Base-by-base conservation (phyloP, 2,329 filamentous ascomycete species). In the Onygenales sp. region DNA sequence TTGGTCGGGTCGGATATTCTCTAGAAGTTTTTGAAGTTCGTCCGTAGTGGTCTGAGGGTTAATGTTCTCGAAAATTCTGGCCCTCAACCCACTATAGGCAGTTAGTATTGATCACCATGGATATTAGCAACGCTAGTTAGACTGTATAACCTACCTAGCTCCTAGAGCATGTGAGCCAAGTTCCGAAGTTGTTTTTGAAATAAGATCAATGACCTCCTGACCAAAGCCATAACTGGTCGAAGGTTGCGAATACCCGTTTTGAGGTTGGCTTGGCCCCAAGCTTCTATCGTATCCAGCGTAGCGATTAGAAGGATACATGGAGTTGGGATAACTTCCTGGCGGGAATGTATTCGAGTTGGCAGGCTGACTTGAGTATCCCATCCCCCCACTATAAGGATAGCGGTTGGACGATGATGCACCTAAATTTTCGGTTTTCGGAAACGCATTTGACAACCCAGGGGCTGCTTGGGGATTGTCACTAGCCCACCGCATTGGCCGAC, bases 1-100 rank as follows among this genome's bases (percentile, higher is more conserved):
- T 62, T 82, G 78, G 61, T 91, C 87, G 0, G 86, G 84, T 21
- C 83, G 78, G 58, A 91, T 90, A 56, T 88, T 89, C 44, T 83
- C 76, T 9, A 92, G 71, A 4, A 92, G 70, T 31, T 83, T 77
- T 58, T 86, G 80, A 53, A 92, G 80, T 61, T 90, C 85, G 55
- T 86, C 78, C n/a, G 78, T 70, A 2, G 77, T 79, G 53, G 79
- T 75, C 32, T 70, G 72, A 2, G 75, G 73, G 60, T 82, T 78
- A 44, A 35, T 57, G 21, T 42, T 33, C 7, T 51, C 21, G 14
- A 54, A 51, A 11, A 38, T 31, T 36, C 9, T 39, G 9, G 46
- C 27, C 7, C 13, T 14, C 9, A 49, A 31, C 6, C 31, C 11
- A 32, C 46, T 49, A 21, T 27, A 49, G 11, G 35, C 31, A 39